These are phyloP conservation scores for Inga oerstediana DNA, from an alignment of 306 rosid genomes.

Conservation along the genomic window DNA sequence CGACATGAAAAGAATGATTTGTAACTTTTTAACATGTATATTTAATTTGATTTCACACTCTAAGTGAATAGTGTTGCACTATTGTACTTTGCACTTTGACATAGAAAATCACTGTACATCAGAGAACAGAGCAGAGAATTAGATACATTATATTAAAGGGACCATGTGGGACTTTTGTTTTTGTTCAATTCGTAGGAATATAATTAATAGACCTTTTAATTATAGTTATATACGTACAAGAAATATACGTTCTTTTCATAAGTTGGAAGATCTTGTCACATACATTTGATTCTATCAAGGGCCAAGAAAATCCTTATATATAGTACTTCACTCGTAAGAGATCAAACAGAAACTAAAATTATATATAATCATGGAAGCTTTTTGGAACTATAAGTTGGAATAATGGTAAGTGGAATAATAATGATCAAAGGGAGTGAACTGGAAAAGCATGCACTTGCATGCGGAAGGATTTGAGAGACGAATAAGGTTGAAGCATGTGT, in stretches of 20 bases:
- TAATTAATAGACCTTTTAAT: constrained; percentile 1
- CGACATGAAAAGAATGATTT: constrained; percentile 3
- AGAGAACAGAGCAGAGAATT: background rate
- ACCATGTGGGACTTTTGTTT: constrained; percentile 23
- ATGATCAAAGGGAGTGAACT: background rate
- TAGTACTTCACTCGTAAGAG: background rate
- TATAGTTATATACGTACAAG: background rate
- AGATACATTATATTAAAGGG: background rate
- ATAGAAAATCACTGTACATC: background rate
- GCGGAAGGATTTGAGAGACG: constrained; percentile 4
- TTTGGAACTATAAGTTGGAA: constrained; percentile 11
- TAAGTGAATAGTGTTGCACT: background rate
- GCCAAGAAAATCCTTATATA: background rate
- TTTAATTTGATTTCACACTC: constrained; percentile 4
- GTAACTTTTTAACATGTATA: background rate
- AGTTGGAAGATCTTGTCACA: constrained; percentile 41
- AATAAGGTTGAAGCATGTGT: constrained; percentile 35
- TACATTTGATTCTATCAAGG: background rate
- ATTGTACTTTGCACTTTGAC: constrained; percentile 16
- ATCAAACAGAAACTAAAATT: background rate
- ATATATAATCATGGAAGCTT: background rate
- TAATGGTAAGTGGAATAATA: constrained; percentile 5
- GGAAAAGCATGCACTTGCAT: constrained; percentile 36
- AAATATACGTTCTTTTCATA: constrained; percentile 32
- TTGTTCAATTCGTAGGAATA: constrained; percentile 3